Evolutionary conservation across 805 yeast genomes (phyloP), one percentile per base, ranked within the genome.

Genomic region (Metschnikowia peoriensis): DNA sequence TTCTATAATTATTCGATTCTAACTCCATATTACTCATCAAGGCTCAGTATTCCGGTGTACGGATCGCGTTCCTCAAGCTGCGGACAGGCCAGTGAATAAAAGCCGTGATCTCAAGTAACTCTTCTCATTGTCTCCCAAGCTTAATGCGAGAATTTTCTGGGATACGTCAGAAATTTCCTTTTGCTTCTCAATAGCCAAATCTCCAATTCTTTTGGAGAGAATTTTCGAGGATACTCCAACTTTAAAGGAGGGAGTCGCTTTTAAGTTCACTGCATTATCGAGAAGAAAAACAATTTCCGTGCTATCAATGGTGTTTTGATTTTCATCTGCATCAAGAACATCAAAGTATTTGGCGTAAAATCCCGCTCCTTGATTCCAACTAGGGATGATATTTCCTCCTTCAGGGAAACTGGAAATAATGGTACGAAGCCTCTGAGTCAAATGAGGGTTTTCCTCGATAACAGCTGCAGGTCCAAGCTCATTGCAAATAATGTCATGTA

Each of bases 381-480:
- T 72, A 3, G 79, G 66, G 12, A 80, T 69, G 27, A 64, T 66
- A 27, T 57, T 56, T 8, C 75, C 73, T 0, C 62, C 61, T 38
- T 66, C 68, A 11, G 85, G 86, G 66, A 80, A 79, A 53, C 64
- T 54, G 2, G 63, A 50, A 41, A 80, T 61, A 9, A 86, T 66
- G 15, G 65, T 66, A 22, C 66, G 54, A 37, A 81, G 76, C 27
- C 71, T 64, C 40, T 66, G 58, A 3, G 71, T 77, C 17, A 74
- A 71, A 1, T 44, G 37, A 42, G 56, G 6, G 12, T 66, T 69
- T 51, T 79, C 77, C n/a, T 79, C 73, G 14, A 85, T 78, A 1
- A 92, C 81, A 3, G 85, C 79, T 12, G 68, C 66, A 8, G 98
- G 98, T 0, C 93, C 98, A 32, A 90, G 86, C 3, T 75, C 65